These are phyloP conservation scores for Amanita fuliginea DNA, from an alignment of 768 basidiomycete genomes.

Conservation along the genomic window DNA sequence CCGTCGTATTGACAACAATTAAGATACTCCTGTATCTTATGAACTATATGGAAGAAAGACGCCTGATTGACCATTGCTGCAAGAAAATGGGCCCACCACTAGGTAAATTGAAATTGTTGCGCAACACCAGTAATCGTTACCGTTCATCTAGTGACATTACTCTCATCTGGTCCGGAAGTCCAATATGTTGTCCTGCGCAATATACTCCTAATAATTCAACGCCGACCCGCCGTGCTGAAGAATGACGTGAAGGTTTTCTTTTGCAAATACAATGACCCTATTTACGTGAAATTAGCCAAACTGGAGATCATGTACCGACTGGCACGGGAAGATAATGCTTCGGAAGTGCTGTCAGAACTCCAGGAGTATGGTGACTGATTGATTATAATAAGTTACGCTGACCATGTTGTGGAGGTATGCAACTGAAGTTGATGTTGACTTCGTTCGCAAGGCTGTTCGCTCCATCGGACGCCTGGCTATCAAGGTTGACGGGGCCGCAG, in stretches of 20 bases:
- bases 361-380: conserved; percentile 58
- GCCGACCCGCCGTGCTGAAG: conserved; percentile 82
- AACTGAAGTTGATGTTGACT: conserved; percentile 96
- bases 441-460: conserved; percentile 94
- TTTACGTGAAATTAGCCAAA: conserved; percentile 97
- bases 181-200: conserved; percentile 97
- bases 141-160: conserved; percentile 59
- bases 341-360: conserved; percentile 86
- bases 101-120: conserved; percentile 34
- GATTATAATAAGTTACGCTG: not conserved
- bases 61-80: conserved; percentile 80
- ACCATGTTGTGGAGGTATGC: conserved; percentile 58
- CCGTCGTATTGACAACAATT: conserved; percentile 97
- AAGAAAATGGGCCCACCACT: conserved; percentile 97
- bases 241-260: conserved; percentile 99
- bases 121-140: not conserved
- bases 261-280: conserved; percentile 99
- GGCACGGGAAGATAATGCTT: conserved; percentile 88
- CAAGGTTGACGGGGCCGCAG: conserved; percentile 85
- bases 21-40: conserved; percentile 93
- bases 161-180: conserved; percentile 96
- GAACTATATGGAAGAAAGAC: conserved; percentile 96
- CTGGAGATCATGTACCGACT: conserved; percentile 98
- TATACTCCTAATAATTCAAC: conserved; percentile 94
- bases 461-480: conserved; percentile 97